A percentile compares a stretch with the other conserved stretches of the same genome.
Evolutionary conservation across 345 rosid genomes (phyloP).

Genomic region (Eucalyptus grandis): DNA sequence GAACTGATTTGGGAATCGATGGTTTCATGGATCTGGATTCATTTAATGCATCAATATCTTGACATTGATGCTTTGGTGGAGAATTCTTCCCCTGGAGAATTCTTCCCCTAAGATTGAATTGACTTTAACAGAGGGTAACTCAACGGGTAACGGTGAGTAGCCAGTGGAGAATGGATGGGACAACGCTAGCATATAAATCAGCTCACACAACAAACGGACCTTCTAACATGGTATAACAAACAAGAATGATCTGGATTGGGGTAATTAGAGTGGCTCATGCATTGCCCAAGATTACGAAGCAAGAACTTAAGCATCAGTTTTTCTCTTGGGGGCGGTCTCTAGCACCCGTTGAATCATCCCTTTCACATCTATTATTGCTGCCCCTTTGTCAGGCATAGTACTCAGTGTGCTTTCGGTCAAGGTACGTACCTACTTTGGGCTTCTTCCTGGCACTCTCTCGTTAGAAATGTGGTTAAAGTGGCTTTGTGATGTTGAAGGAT

Average conservation of each 20-base stretch:
- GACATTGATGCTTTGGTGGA: no score
- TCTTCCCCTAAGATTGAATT: constrained; percentile 38
- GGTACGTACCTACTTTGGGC: no score
- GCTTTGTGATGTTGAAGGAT: not conserved
- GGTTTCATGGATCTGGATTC: no score
- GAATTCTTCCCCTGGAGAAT: constrained; percentile 3
- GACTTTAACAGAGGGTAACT: constrained; percentile 16
- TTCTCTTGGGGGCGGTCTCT: not conserved
- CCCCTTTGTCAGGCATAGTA: not conserved
- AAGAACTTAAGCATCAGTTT: not conserved
- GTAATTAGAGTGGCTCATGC: not conserved
- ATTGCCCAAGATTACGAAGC: not conserved
- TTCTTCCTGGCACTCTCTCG: not conserved
- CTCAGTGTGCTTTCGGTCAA: not conserved
- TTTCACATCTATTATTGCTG: not conserved
- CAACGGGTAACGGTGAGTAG: not conserved
- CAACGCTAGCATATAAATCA: constrained; percentile 38
- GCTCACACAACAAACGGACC: constrained; percentile 77
- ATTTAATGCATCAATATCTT: no score
- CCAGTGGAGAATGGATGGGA: constrained; percentile 30
- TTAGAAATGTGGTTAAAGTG: not conserved
- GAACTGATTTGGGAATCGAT: no score
- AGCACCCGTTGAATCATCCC: not conserved
- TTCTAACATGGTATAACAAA: constrained; percentile 36
- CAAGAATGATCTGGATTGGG: not conserved